Base-by-base conservation (phyloP, 257 asterid species). In the Hygrophila difformis region DNA sequence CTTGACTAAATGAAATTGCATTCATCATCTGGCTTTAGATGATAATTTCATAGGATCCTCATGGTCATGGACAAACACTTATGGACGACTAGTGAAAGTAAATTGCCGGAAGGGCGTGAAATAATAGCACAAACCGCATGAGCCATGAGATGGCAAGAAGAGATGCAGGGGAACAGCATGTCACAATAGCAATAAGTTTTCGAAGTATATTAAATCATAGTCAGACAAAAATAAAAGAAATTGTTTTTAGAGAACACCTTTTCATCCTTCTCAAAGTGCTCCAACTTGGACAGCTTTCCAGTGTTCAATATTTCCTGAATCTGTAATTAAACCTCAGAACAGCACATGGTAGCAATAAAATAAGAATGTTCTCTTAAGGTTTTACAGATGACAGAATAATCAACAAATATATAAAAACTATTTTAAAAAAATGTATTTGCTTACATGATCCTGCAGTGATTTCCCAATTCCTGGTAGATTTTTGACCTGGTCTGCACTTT, bases 231-330 rank as follows among this genome's bases (percentile, higher is more conserved):
- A 0, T 23, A n/a, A n/a, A n/a, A 16, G 15, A 29, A 39, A 15
- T 38, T 39, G 38, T 57, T 38, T 53, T 46, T 55, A 49, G 42
- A 56, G 44, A 46, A 26, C 60, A 85, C 96, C 98, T 89, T 89
- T 69, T 85, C 98, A 68, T 89, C 94, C 52, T 59, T 76, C 81
- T 82, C 86, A 49, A 89, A 89, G 68, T 82, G 88, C 67, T 89
- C 96, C 85, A 89, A 65, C 74, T 89, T 89, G 48, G 94, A 74
- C 18, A 89, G 88, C 77, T 72, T 89, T 53, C 98, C 94, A 11
- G 94, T 89, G 45, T 66, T 79, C 70, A 85, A 79, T 69, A 89
- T 89, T 80, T 89, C 98, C 78, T 77, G 94, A 69, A 89, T 82
- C 98, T 89, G 86, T 61, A 69, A 39, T 61, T 19, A 44, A 47